A percentile compares a stretch with the other conserved stretches of the same genome.
These are phyloP conservation scores for Agrostemma githago DNA, from an alignment of 148 eudicot species.

Conservation along the genomic window DNA sequence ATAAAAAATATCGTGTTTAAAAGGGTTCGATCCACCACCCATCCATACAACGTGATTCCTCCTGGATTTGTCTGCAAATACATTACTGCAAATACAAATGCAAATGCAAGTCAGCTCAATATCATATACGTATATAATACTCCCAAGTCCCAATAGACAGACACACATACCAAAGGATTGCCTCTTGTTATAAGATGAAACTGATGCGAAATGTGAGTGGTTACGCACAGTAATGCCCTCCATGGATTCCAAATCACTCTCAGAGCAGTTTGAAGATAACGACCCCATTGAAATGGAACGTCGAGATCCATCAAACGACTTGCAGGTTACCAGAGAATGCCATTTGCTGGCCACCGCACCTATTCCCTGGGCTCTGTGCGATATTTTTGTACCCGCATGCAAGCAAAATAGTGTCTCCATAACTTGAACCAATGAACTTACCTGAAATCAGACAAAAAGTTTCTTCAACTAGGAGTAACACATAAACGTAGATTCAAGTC, in stretches of 20 bases:
- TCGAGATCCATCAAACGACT: constrained; percentile 32
- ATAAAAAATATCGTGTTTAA: constrained; percentile 66
- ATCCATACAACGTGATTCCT: constrained; percentile 79
- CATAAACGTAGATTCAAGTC: background rate
- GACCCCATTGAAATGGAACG: constrained; percentile 25
- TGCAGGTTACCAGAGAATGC: constrained; percentile 62
- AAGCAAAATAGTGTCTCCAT: constrained; percentile 63
- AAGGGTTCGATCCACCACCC: constrained; percentile 76
- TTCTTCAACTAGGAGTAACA: background rate
- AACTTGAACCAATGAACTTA: constrained; percentile 61
- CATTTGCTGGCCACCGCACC: constrained; percentile 73
- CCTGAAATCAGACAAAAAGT: constrained; percentile 32
- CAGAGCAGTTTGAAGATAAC: constrained; percentile 42
- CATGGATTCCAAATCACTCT: constrained; percentile 65
- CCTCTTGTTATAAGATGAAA: constrained; percentile 74
- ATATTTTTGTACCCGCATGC: constrained; percentile 69
- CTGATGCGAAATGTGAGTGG: constrained; percentile 42
- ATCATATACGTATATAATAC: background rate
- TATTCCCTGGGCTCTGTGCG: constrained; percentile 71
- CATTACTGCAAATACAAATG: constrained; percentile 43
- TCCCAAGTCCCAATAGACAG: no score
- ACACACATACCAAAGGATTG: constrained; percentile 69
- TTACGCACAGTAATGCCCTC: constrained; percentile 36
- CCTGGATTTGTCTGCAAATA: constrained; percentile 90
- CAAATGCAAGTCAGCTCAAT: background rate